Conservation (phyloP, 306 rosid genomes). For the Trichosanthes truncata region DNA sequence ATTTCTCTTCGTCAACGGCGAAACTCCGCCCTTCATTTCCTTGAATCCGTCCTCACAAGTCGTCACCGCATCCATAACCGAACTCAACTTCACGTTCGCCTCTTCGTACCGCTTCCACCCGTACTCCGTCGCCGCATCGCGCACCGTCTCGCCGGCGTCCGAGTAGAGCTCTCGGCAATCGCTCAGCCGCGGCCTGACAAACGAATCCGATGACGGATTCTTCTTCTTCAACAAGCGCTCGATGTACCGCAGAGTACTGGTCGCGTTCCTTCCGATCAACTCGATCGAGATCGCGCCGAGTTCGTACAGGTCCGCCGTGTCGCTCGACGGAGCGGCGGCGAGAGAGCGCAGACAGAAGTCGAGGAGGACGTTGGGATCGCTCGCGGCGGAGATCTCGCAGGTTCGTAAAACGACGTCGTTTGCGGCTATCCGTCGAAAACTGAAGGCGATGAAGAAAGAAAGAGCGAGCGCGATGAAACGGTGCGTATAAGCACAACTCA, state of each 20-base stretch:
- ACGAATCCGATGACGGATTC: slow-evolving; percentile 11
- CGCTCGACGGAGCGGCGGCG: slow-evolving; percentile 22
- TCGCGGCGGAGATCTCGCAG: slow-evolving; percentile 39
- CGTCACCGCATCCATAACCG: slow-evolving; percentile 37
- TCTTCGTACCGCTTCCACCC: slow-evolving; percentile 30
- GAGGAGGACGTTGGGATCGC: slow-evolving; percentile 52
- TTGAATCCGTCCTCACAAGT: slow-evolving; percentile 79
- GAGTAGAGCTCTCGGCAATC: slow-evolving; percentile 58
- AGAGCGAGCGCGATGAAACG: background rate
- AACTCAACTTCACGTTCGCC: slow-evolving; percentile 35
- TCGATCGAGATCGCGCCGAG: slow-evolving; percentile 45
- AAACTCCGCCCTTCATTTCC: slow-evolving; percentile 21
- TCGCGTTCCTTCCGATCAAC: slow-evolving; percentile 30
- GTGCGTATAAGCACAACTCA: background rate
- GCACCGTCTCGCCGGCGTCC: slow-evolving; percentile 23
- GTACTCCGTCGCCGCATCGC: slow-evolving; percentile 31
- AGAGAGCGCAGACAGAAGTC: slow-evolving; percentile 48
- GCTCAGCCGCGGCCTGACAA: slow-evolving; percentile 24
- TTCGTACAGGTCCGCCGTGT: slow-evolving; percentile 18
- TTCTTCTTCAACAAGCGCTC: slow-evolving; percentile 23
- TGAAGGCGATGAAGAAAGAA: background rate
- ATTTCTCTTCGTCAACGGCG: slow-evolving; percentile 52
- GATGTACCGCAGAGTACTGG: slow-evolving; percentile 29
- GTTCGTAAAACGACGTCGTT: slow-evolving; percentile 35
- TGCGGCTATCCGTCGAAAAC: background rate